These are phyloP conservation scores for Leucosporidium yakuticum DNA, from an alignment of 768 basidiomycete species.

Conservation along the genomic window DNA sequence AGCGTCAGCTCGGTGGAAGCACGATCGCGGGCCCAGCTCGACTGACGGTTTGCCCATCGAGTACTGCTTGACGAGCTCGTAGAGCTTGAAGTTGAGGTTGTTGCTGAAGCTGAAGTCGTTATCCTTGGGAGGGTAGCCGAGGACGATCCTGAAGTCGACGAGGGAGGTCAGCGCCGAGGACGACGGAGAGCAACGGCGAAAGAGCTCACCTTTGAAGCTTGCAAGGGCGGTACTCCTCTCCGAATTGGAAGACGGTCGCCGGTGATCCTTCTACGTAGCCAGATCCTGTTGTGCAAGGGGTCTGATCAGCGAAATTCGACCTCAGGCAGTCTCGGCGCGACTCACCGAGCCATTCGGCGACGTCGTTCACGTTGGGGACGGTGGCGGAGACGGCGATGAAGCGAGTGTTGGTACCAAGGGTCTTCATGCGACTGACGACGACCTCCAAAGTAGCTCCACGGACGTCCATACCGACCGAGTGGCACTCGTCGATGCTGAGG, in stretches of 20 bases:
- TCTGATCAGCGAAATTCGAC: no score
- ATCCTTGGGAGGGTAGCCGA: constrained; percentile 57
- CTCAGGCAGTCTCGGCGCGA: neutral
- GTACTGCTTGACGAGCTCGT: constrained; percentile 63
- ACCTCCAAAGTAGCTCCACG: constrained; percentile 92
- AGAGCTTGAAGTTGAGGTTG: constrained; percentile 66
- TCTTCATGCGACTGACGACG: constrained; percentile 87
- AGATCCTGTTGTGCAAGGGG: no score
- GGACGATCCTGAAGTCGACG: constrained; percentile 47
- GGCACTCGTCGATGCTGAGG: constrained; percentile 57
- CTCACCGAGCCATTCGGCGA: constrained; percentile 75
- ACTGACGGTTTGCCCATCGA: constrained; percentile 62
- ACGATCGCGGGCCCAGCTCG: neutral
- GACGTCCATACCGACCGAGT: constrained; percentile 73
- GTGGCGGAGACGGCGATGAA: constrained; percentile 90
- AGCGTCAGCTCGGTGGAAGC: neutral
- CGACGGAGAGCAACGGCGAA: constrained; percentile 45
- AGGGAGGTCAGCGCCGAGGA: neutral
- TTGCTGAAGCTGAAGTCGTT: constrained; percentile 76
- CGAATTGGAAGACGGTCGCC: constrained; percentile 79
- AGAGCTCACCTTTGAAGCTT: constrained; percentile 49
- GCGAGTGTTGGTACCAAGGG: constrained; percentile 61
- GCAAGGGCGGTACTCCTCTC: constrained; percentile 86
- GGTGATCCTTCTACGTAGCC: constrained; percentile 37
- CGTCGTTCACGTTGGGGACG: constrained; percentile 83